Evolutionary conservation across 768 basidiomycete genomes (phyloP).

Genomic region (Chalciporus pseudorubinellus): DNA sequence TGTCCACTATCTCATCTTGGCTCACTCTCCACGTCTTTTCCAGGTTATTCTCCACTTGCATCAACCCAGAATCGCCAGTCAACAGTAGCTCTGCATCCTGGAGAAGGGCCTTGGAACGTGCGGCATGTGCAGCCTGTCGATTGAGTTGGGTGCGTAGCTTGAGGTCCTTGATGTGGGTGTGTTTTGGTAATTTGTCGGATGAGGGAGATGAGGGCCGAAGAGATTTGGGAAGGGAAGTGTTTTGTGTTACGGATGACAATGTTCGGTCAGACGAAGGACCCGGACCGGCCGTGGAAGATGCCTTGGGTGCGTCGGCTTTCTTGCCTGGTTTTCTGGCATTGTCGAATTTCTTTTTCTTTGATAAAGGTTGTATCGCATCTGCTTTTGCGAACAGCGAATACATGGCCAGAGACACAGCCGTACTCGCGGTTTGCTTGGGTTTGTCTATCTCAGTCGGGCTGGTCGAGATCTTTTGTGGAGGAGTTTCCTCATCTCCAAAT

Average conservation of each 20-base stretch:
- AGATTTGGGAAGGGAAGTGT: constrained; percentile 67
- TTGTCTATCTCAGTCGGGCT: not conserved
- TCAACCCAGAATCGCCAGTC: constrained; percentile 64
- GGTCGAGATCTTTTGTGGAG: not conserved
- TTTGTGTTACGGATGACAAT: constrained; percentile 51
- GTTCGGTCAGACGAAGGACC: constrained; percentile 46
- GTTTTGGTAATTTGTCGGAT: constrained; percentile 45
- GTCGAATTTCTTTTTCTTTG: constrained; percentile 42
- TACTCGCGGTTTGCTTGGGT: no score
- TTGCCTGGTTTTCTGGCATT: constrained; percentile 16
- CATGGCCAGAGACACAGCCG: constrained; percentile 39
- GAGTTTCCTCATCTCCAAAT: not conserved
- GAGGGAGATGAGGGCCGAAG: constrained; percentile 51
- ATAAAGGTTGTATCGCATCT: constrained; percentile 50
- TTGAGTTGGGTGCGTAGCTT: constrained; percentile 72
- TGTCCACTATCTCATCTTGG: constrained; percentile 71
- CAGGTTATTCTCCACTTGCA: constrained; percentile 75
- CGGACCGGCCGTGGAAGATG: constrained; percentile 15
- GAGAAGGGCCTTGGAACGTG: constrained; percentile 56
- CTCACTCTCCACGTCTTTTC: constrained; percentile 88
- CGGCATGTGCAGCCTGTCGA: constrained; percentile 58
- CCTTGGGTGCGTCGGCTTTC: constrained; percentile 21
- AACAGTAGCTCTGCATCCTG: constrained; percentile 74
- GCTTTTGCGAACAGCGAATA: constrained; percentile 73
- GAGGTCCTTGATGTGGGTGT: constrained; percentile 67